Evolutionary conservation across 306 rosid species (phyloP), one percentile per base, ranked within the genome.

Genomic region (Corylus americana): DNA sequence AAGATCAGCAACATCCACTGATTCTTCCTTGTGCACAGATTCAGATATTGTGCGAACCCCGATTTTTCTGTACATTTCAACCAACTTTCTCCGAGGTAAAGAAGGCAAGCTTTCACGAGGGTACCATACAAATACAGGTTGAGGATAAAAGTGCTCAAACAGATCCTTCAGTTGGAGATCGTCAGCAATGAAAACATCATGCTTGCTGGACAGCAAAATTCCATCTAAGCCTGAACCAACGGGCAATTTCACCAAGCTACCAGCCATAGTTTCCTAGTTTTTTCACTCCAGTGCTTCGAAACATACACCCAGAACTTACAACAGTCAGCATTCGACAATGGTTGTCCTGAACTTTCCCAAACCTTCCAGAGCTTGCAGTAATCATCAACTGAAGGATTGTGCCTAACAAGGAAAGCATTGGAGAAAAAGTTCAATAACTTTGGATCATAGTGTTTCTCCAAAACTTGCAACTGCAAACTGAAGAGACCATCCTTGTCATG

Each of bases 31-130:
- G 31, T 73, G 16, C 31, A 88, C 79, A 2, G 87, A 84, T 77
- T 90, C 91, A 14, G 97, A 93, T 66, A 90, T 88, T 4, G 80
- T 77, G 14, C 77, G 79, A 72, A 87, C 97, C 59, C 98, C 98
- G 0, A 90, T 80, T 35, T 85, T 81, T 68, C 77, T 74, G 75
- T 87, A 93, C 3, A 87, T 73, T 44, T 82, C 92, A 68, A 86
- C 81, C 75, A 88, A 51, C 18, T 80, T 55, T 7, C 71, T 58
- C 45, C 89, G 74, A 13, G 87, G 73, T 39, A 80, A 70, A 54
- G 81, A 81, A 44, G 76, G 81, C 82, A 79, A n/a, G 73, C 86
- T 83, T 35, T 79, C 76, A 55, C 66, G 87, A 71, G 95, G 97
- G 84, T 81, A 85, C 95, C 94, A 93, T 12, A 90, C 97, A 80